Conservation (phyloP, 2,329 filamentous ascomycete species). For the Arachnopeziza araneosa region DNA sequence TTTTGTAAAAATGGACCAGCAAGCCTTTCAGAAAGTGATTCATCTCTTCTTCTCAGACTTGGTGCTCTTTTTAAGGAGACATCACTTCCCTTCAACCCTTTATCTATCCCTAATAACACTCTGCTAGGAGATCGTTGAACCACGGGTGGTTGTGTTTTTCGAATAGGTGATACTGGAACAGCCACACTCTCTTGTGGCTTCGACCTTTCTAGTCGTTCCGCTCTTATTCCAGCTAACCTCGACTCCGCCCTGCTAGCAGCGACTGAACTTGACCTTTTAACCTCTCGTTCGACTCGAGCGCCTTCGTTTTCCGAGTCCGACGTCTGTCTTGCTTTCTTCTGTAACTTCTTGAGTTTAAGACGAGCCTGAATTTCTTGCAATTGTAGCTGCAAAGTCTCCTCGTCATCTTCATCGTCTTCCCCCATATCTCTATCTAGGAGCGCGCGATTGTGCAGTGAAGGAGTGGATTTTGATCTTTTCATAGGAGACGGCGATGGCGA, state of each 20-base stretch:
- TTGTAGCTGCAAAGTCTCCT: slow-evolving; percentile 82
- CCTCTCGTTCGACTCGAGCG: slow-evolving; percentile 8
- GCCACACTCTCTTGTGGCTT: slow-evolving; percentile 47
- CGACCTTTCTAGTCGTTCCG: slow-evolving; percentile 22
- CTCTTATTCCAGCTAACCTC: slow-evolving; percentile 20
- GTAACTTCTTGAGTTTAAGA: slow-evolving; percentile 80
- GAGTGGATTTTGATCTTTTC: slow-evolving; percentile 34
- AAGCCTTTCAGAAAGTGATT: slow-evolving; percentile 20
- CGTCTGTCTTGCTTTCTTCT: slow-evolving; percentile 49
- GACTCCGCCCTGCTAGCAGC: slow-evolving; percentile 24
- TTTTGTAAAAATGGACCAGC: slow-evolving; percentile 41
- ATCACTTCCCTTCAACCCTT: slow-evolving; percentile 73
- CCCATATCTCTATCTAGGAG: slow-evolving; percentile 29
- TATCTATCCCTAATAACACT: slow-evolving; percentile 81
- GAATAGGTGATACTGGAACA: slow-evolving; percentile 71
- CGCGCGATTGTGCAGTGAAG: slow-evolving; percentile 16
- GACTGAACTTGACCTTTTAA: slow-evolving; percentile 20
- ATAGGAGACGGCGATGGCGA: slow-evolving; percentile 65
- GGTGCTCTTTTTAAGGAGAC: slow-evolving; percentile 76
- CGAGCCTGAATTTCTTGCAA: slow-evolving; percentile 84
- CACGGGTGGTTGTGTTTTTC: slow-evolving; percentile 44
- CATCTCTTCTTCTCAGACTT: slow-evolving; percentile 33
- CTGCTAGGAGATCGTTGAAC: slow-evolving; percentile 71
- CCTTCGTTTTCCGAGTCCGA: slow-evolving; percentile 24
- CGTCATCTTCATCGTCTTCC: slow-evolving; percentile 71